Evolutionary conservation across 306 rosid genomes (phyloP).

Genomic region (Acacia crassicarpa): DNA sequence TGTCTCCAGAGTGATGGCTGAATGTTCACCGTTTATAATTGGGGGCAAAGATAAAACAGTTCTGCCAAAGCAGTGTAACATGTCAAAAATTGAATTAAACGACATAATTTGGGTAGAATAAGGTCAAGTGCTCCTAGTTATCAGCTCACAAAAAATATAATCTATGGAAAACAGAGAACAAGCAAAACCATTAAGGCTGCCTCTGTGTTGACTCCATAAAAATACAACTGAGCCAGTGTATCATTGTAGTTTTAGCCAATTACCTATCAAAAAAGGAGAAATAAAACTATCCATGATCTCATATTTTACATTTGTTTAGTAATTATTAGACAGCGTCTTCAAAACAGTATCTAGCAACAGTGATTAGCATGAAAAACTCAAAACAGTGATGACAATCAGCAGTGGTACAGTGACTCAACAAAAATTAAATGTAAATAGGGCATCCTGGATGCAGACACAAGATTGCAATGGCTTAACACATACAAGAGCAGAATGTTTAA

Average conservation of each 20-base stretch:
- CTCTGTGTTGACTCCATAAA: slow-evolving; percentile 12
- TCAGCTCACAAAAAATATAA: not conserved
- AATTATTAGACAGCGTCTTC: not conserved
- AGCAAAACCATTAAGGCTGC: not conserved
- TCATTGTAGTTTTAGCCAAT: not conserved
- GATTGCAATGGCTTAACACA: not conserved
- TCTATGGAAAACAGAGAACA: not conserved
- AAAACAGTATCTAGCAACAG: not conserved
- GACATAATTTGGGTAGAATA: not conserved
- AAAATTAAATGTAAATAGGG: not conserved
- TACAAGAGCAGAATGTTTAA: slow-evolving; percentile 23
- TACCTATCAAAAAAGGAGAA: not conserved
- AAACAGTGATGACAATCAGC: not conserved
- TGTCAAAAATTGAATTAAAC: slow-evolving; percentile 25
- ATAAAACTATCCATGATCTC: not conserved
- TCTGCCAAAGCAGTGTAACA: slow-evolving; percentile 44
- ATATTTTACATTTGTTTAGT: not conserved
- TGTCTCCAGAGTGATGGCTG: slow-evolving; percentile 87
- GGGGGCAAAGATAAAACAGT: slow-evolving; percentile 93
- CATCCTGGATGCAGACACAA: slow-evolving; percentile 1
- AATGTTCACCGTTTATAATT: slow-evolving; percentile 88
- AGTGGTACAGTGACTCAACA: not conserved
- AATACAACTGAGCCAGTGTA: not conserved
- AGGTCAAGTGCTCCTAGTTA: not conserved
- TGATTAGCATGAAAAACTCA: not conserved